Evolutionary conservation across 2,329 filamentous ascomycete species (phyloP).

Genomic region (Clonostachys sp.): DNA sequence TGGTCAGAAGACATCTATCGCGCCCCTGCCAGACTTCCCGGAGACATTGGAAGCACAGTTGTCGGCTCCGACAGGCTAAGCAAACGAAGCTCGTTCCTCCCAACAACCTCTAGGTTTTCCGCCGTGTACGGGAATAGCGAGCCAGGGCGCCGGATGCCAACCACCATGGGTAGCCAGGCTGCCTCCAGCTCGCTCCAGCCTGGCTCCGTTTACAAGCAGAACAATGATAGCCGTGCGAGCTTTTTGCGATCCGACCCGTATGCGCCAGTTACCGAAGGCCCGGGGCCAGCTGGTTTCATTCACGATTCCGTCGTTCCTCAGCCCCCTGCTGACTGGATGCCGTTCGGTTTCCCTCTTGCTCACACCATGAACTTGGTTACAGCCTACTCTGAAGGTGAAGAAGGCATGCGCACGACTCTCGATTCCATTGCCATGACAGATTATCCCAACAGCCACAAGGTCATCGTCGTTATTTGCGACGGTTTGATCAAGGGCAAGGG

Average conservation of each 20-base stretch:
- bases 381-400: conserved; percentile 91
- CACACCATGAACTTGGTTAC: conserved; percentile 94
- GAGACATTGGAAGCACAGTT: conserved; percentile 64
- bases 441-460: conserved; percentile 98
- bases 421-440: conserved; percentile 97
- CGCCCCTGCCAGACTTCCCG: conserved; percentile 76
- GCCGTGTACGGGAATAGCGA: conserved; percentile 79
- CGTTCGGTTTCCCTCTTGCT: conserved; percentile 90
- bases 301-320: conserved; percentile 95
- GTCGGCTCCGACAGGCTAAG: conserved; percentile 62
- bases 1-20: conserved; percentile 98
- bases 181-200: conserved; percentile 69
- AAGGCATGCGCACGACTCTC: conserved; percentile 87
- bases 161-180: conserved; percentile 91
- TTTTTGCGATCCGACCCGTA: conserved; percentile 59
- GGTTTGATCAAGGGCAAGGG: conserved; percentile 96
- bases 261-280: conserved; percentile 56
- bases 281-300: conserved; percentile 89
- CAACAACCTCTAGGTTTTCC: conserved; percentile 91
- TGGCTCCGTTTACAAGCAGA: conserved; percentile 66
- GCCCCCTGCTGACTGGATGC: conserved; percentile 94
- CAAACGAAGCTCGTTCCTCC: conserved; percentile 86
- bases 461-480: conserved; percentile 93
- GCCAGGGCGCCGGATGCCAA: conserved; percentile 55
- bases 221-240: conserved; percentile 59